Base-by-base conservation (phyloP, 78 protist species). In the Emiliania huxleyi region DNA sequence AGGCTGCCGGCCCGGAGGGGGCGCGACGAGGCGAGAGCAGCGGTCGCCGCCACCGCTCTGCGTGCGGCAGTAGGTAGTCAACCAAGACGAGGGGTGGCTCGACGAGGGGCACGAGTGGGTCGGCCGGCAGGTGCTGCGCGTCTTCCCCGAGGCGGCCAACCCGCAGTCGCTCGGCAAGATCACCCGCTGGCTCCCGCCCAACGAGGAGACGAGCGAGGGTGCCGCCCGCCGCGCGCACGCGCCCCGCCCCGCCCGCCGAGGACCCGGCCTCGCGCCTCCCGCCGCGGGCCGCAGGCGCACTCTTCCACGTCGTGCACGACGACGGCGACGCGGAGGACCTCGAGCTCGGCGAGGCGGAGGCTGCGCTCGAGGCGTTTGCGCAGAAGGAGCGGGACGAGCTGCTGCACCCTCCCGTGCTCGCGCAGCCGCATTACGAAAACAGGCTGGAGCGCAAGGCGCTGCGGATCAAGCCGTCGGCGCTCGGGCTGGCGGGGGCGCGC, bases 311-410 rank as follows among this genome's bases (percentile, higher is more conserved):
- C 33, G 48, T 81, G 42, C 56, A 43, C 38, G 48, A 81, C 89
- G 89, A 81, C 38, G 89, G 89, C 56, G 89, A 81, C 37, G 42
- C 42, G 55, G 87, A 77, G 38, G 89, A 81, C 55, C 38, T 81
- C 42, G 89, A 81, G 25, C 40, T 44, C 38, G 56, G 4, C 40
- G 89, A 81, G 38, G n/a, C 33, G n/a, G 25, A 25, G 25, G 42
- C 8, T 2, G 56, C 89, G 56, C 19, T 42, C 35, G 19, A 25
- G 22, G 40, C 25, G 15, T 18, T 29, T 11, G 49, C 11, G 49
- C 48, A 40, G 8, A 1, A 37, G 12, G 46, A 40, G 35, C 2
- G 18, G 29, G 15, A 19, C 33, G 15, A 2, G 48, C 33, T 40
- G 48, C 48, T 48, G 6, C 15, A 77, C 26, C 15, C 42, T 4